Evolutionary conservation across 192 early-diverging fungal species (phyloP).

Genomic region (Coemansia sp.): DNA sequence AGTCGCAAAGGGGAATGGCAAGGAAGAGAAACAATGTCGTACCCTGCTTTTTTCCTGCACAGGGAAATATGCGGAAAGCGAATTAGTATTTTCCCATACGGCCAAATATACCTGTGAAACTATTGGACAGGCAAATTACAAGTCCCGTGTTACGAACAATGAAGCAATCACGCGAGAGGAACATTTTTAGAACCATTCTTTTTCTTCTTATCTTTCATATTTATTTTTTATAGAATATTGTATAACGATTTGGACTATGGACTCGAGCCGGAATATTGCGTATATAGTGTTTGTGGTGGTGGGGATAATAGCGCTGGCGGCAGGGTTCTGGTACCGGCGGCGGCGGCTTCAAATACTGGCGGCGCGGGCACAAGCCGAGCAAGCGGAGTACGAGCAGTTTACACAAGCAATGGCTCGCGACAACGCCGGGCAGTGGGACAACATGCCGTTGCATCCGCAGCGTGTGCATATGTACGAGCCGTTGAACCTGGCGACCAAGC

Average conservation of each 20-base stretch:
- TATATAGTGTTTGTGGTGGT: conserved; percentile 15
- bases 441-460: conserved; percentile 1
- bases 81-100: too few species aligned
- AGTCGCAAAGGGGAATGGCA: too few species aligned
- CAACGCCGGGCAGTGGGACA: background rate
- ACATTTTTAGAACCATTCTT: background rate
- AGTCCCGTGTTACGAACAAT: too few species aligned
- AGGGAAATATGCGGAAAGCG: too few species aligned
- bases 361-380: background rate
- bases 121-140: too few species aligned
- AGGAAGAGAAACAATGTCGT: too few species aligned
- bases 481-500: background rate
- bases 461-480: conserved; percentile 4
- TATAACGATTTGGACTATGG: background rate
- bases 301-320: background rate
- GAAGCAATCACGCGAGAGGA: too few species aligned
- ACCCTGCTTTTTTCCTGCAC: too few species aligned
- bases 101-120: too few species aligned
- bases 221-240: background rate
- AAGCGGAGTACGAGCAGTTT: conserved; percentile 6
- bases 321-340: conserved; percentile 8
- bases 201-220: conserved; percentile 8
- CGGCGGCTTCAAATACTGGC: conserved; percentile 6
- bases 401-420: background rate
- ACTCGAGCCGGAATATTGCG: background rate